phyloP scores from a whole-genome alignment of 108 stramenopile genomes.

The Stephanodiscus triporus region DNA sequence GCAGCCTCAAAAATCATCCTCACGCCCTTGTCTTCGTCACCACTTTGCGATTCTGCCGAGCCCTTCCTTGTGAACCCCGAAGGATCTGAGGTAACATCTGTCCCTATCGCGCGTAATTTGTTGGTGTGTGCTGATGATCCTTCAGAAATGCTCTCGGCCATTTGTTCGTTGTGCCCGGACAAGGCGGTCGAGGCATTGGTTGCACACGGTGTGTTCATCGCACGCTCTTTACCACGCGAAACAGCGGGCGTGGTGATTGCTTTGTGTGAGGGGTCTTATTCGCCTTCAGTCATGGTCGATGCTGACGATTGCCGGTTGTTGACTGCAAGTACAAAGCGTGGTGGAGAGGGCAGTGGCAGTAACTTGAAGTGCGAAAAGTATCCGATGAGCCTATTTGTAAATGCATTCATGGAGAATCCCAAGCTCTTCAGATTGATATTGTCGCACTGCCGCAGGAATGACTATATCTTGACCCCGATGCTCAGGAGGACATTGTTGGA shows the following conservation, averaged over 20 bases:
- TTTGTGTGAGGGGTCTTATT: slow-evolving; percentile 83
- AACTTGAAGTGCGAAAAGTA: slow-evolving; percentile 60
- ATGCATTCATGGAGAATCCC: slow-evolving; percentile 80
- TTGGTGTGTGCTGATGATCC: slow-evolving; percentile 63
- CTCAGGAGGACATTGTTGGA: slow-evolving; percentile 80
- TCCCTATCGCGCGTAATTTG: slow-evolving; percentile 56
- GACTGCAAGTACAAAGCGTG: slow-evolving; percentile 15
- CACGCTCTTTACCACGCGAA: slow-evolving; percentile 75
- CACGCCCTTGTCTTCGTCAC: slow-evolving; percentile 47
- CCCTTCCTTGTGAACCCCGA: slow-evolving; percentile 46
- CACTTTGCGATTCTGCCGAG: slow-evolving; percentile 34
- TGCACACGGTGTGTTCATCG: slow-evolving; percentile 68
- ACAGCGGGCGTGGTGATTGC: slow-evolving; percentile 85
- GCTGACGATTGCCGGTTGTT: slow-evolving; percentile 48
- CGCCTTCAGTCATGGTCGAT: slow-evolving; percentile 66
- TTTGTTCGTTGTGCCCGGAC: slow-evolving; percentile 80
- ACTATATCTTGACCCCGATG: slow-evolving; percentile 69
- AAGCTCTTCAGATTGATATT: slow-evolving; percentile 83
- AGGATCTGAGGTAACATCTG: slow-evolving; percentile 27
- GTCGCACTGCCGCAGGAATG: slow-evolving; percentile 81
- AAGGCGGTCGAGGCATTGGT: slow-evolving; percentile 76
- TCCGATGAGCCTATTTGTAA: slow-evolving; percentile 80
- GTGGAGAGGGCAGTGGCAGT: slow-evolving; percentile 28
- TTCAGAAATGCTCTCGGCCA: slow-evolving; percentile 76
- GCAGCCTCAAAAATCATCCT: slow-evolving; percentile 74